Evolutionary conservation across 2,329 filamentous ascomycete species (phyloP).

Genomic region (Aspergillus calidoustus): DNA sequence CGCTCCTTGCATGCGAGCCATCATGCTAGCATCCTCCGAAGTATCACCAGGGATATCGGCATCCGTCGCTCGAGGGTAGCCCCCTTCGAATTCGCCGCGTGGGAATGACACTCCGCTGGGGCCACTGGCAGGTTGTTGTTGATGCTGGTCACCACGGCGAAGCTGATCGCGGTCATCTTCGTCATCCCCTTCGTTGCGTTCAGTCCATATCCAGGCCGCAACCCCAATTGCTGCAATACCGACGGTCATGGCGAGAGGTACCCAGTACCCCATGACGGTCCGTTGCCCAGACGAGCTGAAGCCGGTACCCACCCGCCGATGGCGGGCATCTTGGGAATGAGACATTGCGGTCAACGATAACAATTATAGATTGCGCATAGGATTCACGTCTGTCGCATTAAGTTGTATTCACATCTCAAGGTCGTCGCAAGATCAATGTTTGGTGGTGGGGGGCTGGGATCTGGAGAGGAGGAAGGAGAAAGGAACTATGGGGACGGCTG

Average conservation of each 20-base stretch:
- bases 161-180: slow-evolving; percentile 66
- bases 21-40: slow-evolving; percentile 63
- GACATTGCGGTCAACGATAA: slow-evolving; percentile 42
- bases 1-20: slow-evolving; percentile 78
- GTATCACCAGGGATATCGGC: slow-evolving; percentile 37
- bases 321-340: slow-evolving; percentile 43
- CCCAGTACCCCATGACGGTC: slow-evolving; percentile 71
- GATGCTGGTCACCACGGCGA: slow-evolving; percentile 39
- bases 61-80: slow-evolving; percentile 41
- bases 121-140: slow-evolving; percentile 27
- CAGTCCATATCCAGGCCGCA: slow-evolving; percentile 92
- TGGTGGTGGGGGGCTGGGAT: slow-evolving; percentile 20
- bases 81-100: slow-evolving; percentile 34
- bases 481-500: slow-evolving; percentile 29
- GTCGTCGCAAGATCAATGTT: slow-evolving; percentile 22
- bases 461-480: slow-evolving; percentile 17
- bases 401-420: slow-evolving; percentile 40
- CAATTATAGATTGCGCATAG: slow-evolving; percentile 35
- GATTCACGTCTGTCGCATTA: slow-evolving; percentile 29
- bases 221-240: slow-evolving; percentile 85
- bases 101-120: slow-evolving; percentile 32
- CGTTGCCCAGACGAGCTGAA: slow-evolving; percentile 49
- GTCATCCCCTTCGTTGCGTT: slow-evolving; percentile 76
- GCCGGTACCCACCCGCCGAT: slow-evolving; percentile 42
- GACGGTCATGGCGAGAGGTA: slow-evolving; percentile 83